These are phyloP conservation scores for Marchantia polymorpha DNA, from an alignment of 225 moss, liverwort and hornwort genomes.

Conservation along the genomic window DNA sequence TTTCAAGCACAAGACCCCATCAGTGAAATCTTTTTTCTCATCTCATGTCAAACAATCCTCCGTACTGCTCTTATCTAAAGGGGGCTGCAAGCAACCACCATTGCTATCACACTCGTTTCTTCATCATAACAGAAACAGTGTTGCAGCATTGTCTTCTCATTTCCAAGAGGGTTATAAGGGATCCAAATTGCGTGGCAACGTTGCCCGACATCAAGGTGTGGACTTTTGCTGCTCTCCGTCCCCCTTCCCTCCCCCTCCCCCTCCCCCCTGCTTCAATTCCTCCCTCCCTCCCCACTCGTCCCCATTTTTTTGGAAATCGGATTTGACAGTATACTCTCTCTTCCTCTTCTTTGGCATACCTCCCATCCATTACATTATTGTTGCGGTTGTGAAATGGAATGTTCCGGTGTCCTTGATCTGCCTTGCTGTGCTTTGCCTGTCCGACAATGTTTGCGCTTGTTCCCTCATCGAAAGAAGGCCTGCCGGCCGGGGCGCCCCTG, in stretches of 20 bases:
- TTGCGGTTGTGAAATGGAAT: neutral
- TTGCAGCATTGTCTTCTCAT: constrained; percentile 33
- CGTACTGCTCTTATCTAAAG: constrained; percentile 23
- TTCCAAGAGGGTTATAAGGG: constrained; percentile 35
- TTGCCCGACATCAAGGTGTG: constrained; percentile 39
- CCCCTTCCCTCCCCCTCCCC: neutral
- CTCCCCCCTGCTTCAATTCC: neutral
- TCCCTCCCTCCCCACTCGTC: neutral
- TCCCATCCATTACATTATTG: neutral
- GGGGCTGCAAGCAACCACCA: constrained; percentile 32
- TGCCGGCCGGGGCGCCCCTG: neutral
- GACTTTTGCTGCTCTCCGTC: constrained; percentile 23
- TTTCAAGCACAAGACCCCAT: constrained; percentile 38
- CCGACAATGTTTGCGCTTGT: neutral
- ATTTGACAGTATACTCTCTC: constrained; percentile 2
- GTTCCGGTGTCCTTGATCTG: neutral
- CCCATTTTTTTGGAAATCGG: neutral
- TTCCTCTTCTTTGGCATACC: neutral
- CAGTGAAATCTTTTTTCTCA: constrained; percentile 35
- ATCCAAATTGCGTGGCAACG: constrained; percentile 29
- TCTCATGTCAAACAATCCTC: constrained; percentile 25
- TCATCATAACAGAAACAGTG: constrained; percentile 33
- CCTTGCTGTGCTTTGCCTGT: neutral
- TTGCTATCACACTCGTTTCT: constrained; percentile 29
- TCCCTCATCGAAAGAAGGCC: neutral